These are phyloP conservation scores for Tolypocladium amazonense DNA, from an alignment of 2,329 filamentous ascomycete species.

Conservation along the genomic window DNA sequence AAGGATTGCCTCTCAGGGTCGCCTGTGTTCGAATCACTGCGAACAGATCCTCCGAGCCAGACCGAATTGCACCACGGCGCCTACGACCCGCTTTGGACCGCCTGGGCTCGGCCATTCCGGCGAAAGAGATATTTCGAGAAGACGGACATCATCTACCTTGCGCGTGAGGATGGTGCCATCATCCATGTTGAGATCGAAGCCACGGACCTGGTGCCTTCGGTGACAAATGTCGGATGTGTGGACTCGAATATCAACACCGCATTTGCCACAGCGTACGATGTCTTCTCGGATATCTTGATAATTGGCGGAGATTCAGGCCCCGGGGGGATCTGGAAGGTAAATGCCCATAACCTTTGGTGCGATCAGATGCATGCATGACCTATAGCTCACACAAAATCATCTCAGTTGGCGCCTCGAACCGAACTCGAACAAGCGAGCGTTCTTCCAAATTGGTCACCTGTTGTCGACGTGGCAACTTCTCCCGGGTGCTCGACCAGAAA, in stretches of 20 bases:
- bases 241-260: slow-evolving; percentile 67
- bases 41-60: slow-evolving; percentile 26
- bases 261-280: slow-evolving; percentile 64
- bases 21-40: slow-evolving; percentile 35
- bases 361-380: background rate
- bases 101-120: slow-evolving; percentile 73
- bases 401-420: slow-evolving; percentile 43
- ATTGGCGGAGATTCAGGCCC: slow-evolving; percentile 69
- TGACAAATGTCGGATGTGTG: slow-evolving; percentile 52
- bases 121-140: slow-evolving; percentile 48
- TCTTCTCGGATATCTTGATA: slow-evolving; percentile 66
- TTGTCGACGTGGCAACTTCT: slow-evolving; percentile 43
- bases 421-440: slow-evolving; percentile 27
- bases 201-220: slow-evolving; percentile 41
- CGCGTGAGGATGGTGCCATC: slow-evolving; percentile 77
- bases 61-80: slow-evolving; percentile 37
- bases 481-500: slow-evolving; percentile 21
- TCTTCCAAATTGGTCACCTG: slow-evolving; percentile 55
- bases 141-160: slow-evolving; percentile 75
- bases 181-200: slow-evolving; percentile 60
- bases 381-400: slow-evolving; percentile 3
- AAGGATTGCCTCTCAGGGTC: slow-evolving; percentile 41
- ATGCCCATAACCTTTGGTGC: background rate
- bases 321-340: slow-evolving; percentile 64
- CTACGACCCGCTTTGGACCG: slow-evolving; percentile 58